Evolutionary conservation across 2,329 filamentous ascomycete species (phyloP).

Genomic region (Zymoseptoria tritici): DNA sequence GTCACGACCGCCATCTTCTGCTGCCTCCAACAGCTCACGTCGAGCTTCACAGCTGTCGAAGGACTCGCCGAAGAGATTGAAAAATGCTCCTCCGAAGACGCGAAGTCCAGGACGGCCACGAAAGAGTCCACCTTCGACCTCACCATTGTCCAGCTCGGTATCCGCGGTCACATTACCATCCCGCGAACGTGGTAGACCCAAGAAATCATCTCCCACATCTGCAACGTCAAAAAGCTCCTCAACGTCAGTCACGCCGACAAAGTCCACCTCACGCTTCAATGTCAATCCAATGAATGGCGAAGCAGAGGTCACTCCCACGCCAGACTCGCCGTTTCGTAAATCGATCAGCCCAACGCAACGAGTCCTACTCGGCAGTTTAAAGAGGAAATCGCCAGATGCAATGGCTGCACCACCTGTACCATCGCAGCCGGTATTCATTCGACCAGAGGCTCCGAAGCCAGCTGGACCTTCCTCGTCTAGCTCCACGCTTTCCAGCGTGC

Average conservation of each 20-base stretch:
- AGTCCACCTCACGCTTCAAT: background rate
- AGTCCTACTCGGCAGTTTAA: background rate
- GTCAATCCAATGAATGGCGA: slow-evolving; percentile 8
- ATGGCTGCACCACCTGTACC: slow-evolving; percentile 4
- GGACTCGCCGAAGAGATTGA: background rate
- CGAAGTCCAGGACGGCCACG: background rate
- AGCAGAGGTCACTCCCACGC: slow-evolving; percentile 9
- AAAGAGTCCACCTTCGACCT: background rate
- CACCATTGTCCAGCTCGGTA: background rate
- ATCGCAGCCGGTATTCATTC: slow-evolving; percentile 1
- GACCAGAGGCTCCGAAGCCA: background rate
- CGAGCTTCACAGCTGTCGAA: background rate
- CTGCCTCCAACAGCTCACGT: background rate
- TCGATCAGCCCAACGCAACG: slow-evolving; percentile 6
- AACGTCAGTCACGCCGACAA: background rate
- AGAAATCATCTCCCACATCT: background rate
- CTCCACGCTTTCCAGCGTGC: slow-evolving; percentile 27
- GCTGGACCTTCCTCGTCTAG: slow-evolving; percentile 18
- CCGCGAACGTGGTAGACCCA: background rate
- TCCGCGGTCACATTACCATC: background rate
- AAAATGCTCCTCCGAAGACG: background rate
- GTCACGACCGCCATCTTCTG: background rate
- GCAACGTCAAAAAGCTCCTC: background rate
- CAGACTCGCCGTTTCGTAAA: slow-evolving; percentile 10
- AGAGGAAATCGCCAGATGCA: slow-evolving; percentile 1